A percentile compares a stretch with the other conserved stretches of the same genome.
Conservation (phyloP, 2,329 filamentous ascomycete genomes). For the Aspergillus costaricaensis region DNA sequence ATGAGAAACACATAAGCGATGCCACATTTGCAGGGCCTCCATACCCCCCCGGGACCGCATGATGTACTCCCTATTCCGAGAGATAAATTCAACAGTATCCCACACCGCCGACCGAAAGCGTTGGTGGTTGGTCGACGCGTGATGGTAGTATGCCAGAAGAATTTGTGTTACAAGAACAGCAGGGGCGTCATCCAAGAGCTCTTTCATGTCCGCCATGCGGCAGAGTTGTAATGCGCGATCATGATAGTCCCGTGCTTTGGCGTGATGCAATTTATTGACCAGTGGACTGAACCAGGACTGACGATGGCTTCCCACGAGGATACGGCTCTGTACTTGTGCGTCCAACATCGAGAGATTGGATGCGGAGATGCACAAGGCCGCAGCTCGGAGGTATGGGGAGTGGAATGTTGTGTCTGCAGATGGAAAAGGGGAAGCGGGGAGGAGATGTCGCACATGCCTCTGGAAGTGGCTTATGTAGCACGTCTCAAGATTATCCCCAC, state of each 20-base stretch:
- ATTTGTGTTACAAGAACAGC: constrained; percentile 5
- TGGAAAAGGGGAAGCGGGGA: constrained; percentile 3
- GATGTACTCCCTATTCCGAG: neutral
- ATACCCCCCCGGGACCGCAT: neutral
- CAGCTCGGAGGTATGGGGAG: neutral
- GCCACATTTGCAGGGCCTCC: constrained; percentile 24
- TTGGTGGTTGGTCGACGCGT: constrained; percentile 18
- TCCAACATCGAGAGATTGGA: constrained; percentile 21
- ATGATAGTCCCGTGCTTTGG: constrained; percentile 9
- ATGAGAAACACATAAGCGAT: constrained; percentile 23
- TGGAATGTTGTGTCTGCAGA: neutral
- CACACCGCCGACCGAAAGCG: constrained; percentile 15
- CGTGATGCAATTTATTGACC: constrained; percentile 8
- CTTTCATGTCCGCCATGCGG: neutral
- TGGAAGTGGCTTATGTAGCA: constrained; percentile 13
- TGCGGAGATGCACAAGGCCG: constrained; percentile 17
- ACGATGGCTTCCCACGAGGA: neutral
- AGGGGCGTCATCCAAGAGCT: neutral
- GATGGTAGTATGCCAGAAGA: constrained; percentile 20
- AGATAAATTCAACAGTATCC: constrained; percentile 15
- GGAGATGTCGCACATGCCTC: constrained; percentile 13
- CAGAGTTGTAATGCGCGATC: constrained; percentile 3
- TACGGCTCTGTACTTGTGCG: constrained; percentile 10
- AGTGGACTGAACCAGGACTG: constrained; percentile 7
- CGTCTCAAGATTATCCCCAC: neutral